Evolutionary conservation across 371 early-diverging fungal genomes (phyloP).

Genomic region (Cokeromyces recurvatus): DNA sequence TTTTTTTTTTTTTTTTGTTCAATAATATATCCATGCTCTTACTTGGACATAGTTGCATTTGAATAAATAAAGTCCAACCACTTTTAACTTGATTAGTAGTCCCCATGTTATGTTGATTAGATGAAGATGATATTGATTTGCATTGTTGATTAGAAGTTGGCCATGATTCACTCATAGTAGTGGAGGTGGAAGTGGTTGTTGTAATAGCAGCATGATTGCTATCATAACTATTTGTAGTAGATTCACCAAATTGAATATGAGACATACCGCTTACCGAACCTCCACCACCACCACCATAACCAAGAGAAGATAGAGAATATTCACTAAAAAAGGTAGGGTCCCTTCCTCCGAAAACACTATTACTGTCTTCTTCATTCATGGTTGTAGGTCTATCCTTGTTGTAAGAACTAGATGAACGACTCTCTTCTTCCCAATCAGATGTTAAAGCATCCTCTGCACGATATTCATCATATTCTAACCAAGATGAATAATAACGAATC

Average conservation of each 20-base stretch:
- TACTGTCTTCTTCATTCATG: not conserved
- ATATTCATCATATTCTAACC: conserved; percentile 69
- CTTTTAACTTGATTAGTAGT: too few species aligned
- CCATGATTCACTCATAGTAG: not conserved
- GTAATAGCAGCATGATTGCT: not conserved
- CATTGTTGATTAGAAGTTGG: not conserved
- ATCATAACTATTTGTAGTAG: not conserved
- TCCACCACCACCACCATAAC: not conserved
- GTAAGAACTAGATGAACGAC: conserved; percentile 1
- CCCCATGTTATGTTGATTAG: too few species aligned
- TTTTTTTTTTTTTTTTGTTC: not conserved
- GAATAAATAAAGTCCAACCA: conserved; percentile 70
- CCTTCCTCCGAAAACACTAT: conserved; percentile 9
- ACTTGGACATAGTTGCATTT: conserved; percentile 84
- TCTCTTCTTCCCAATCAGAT: conserved; percentile 7
- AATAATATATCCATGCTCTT: conserved; percentile 22
- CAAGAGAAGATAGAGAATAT: not conserved
- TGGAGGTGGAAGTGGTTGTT: not conserved
- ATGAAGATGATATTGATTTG: too few species aligned
- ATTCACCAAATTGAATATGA: conserved; percentile 16
- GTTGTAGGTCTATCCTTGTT: not conserved
- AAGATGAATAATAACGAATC: conserved; percentile 87
- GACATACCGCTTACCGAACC: conserved; percentile 11
- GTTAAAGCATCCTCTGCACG: not conserved
- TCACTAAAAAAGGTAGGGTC: conserved; percentile 15